These are phyloP conservation scores for Halophytophthora batemanensis DNA, from an alignment of 352 stramenopile genomes.

Conservation along the genomic window DNA sequence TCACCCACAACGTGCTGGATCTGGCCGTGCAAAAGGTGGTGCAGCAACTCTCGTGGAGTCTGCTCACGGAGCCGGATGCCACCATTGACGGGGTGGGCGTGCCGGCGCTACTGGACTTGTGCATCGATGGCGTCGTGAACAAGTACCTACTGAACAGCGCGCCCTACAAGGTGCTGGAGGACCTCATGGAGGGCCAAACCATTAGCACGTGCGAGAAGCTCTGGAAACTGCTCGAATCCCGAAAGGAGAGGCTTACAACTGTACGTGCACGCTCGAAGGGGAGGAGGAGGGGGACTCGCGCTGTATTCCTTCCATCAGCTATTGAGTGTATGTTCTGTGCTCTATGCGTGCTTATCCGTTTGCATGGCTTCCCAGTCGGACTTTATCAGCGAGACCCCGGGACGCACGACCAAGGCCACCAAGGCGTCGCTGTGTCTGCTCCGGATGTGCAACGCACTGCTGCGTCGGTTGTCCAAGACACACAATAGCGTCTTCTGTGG, in stretches of 20 bases:
- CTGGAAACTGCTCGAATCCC: constrained; percentile 77
- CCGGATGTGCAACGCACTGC: constrained; percentile 80
- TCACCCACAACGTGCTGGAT: constrained; percentile 64
- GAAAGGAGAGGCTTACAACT: constrained; percentile 72
- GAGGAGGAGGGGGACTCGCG: constrained; percentile 12
- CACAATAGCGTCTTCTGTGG: constrained; percentile 90
- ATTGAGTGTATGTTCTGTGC: not conserved
- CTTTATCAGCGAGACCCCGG: constrained; percentile 62
- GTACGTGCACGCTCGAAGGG: constrained; percentile 14
- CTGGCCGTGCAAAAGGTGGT: constrained; percentile 80
- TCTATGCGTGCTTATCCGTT: not conserved
- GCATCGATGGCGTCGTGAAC: constrained; percentile 69
- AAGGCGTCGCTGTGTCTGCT: constrained; percentile 82
- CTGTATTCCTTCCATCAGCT: not conserved
- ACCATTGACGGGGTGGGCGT: constrained; percentile 59
- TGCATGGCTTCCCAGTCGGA: constrained; percentile 28
- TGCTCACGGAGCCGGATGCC: constrained; percentile 57
- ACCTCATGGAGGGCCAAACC: constrained; percentile 85
- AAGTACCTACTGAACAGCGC: constrained; percentile 65
- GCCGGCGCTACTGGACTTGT: constrained; percentile 73
- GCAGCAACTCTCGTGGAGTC: constrained; percentile 72
- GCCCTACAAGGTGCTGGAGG: constrained; percentile 83
- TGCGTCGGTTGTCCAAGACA: constrained; percentile 83
- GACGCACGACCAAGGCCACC: constrained; percentile 71
- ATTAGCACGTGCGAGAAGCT: constrained; percentile 85